Base-by-base conservation (phyloP, 1,284 basidiomycete genomes). In the Xerocomus minutiporus region DNA sequence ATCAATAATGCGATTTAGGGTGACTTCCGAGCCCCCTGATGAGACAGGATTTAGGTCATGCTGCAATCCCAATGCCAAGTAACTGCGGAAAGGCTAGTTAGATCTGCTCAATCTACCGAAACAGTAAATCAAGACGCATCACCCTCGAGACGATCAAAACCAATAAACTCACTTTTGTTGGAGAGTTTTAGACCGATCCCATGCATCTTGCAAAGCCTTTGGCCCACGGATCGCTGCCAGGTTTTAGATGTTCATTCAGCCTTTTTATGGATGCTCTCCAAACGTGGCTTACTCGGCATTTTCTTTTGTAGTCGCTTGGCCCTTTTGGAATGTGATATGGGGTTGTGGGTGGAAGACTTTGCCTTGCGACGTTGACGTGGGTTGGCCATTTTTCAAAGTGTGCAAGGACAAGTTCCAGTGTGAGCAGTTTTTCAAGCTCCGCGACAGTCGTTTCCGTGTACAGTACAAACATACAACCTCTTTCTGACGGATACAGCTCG, bases 171-270 rank as follows among this genome's bases (percentile, higher is more conserved):
- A 96, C 93, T 97, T 98, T 80, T 97, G 95, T 60, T 83, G 81
- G 26, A 96, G 86, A 7, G 95, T 99, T 75, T 92, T 93, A 56
- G 76, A 79, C 61, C 82, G 84, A 71, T 97, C 91, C 94, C 95
- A 97, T 48, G 84, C 82, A 45, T 91, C 85, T 65, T 91, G 89
- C 52, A 97, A 75, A 15, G 82, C 75, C 67, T 89, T 87, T 2
- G 93, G 91, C 0, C 91, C 94, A 54, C 85, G 82, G 55, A 97
- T 86, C 12, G 86, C 88, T 91, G 61, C 42, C 51, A 50, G 43
- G 7, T 20, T 29, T 50, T 8, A n/a, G 43, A 6, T 15, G 11
- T 40, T 57, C 42, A 62, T 20, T 20, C 20, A 20, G 53, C 7
- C 12, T 25, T n/a, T 20, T 8, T n/a, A 25, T 4, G 5, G 7